Base-by-base conservation (phyloP, 495 filamentous ascomycete species). In the Penicillium subrubescens region DNA sequence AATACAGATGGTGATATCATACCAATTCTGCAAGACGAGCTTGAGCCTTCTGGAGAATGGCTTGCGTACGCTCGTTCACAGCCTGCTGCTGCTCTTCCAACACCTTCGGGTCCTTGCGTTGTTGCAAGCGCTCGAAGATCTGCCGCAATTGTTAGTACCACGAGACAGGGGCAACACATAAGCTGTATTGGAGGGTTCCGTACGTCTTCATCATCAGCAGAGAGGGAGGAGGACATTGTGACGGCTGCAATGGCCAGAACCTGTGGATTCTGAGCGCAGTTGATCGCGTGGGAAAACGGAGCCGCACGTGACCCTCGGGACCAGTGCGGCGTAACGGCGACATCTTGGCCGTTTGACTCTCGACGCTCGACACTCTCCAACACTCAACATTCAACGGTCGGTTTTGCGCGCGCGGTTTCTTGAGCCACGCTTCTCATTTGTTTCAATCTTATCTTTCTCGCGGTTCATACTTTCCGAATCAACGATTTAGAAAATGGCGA, bases 61-160 rank as follows among this genome's bases (percentile, higher is more conserved):
- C 83, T 63, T 82, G 79, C n/a, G 88, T 79, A 51, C 87, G 81
- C 68, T 87, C 86, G 67, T 87, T 85, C 66, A 89, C 71, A 15
- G 84, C 85, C 69, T 86, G 81, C 63, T 90, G 83, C 59, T 86
- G 84, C 70, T 87, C 84, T 74, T 88, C 84, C 60, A 83, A 71
- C 52, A 86, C 80, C 65, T 85, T 82, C 8, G 87, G 83, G 72
- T 92, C 87, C 67, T 82, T 75, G 64, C 81, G 82, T 64, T 84
- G 81, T 73, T 84, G 87, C 58, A 93, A 82, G 68, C 81, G 83
- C 63, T 86, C 85, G 79, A 89, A 90, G 81, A 89, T 83, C 89
- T 88, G 73, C 55, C 35, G 39, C 23, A 23, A 31, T 10, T 23
- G 44, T 61, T 57, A 65, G 50, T 50, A 50, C 29, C 29, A 25